Base-by-base conservation (phyloP, 176 grass and related monocot genomes). In the Typha latifolia region DNA sequence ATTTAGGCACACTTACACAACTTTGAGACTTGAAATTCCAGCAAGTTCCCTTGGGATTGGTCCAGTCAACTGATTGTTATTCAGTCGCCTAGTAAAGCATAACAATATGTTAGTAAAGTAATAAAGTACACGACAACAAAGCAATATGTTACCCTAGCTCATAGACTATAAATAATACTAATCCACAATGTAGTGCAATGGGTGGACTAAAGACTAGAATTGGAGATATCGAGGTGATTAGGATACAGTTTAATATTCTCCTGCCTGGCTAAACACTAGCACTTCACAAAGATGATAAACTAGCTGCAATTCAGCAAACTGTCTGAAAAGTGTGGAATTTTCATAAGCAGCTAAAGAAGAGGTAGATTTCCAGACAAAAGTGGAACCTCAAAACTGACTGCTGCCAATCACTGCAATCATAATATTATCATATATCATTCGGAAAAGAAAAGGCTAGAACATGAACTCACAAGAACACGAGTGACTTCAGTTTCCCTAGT, bases 381-480 rank as follows among this genome's bases (percentile, higher is more conserved):
- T 29, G 27, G 27, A 29, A 29, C 27, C 1, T 10, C 9, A 43
- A 43, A 43, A 43, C 7, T 9, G 37, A 9, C 2, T 43, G 37
- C 37, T 43, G 37, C 5, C 37, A 66, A 64, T 32, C 51, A 21
- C 23, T 66, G 26, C 24, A 71, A 21, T 22, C 74, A 77, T 69
- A 29, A 3, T 29, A 26, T 20, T 14, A 64, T 62, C 19, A 57
- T 37, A 73, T 8, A 26, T 18, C 67, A 63, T 73, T 62, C 61
- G 24, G 61, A 24, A 43, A 56, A n/a, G 50, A 63, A 49, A 78
- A 48, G 37, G 67, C 59, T 15, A 61, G 32, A 70, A 66, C 61
- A 76, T 48, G 63, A 64, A 85, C 87, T 96, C 77, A 96, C 92
- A 96, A 77, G 78, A 96, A 96, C 50, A 89, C 88, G 8, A 96